Base-by-base conservation (phyloP, 805 yeast genomes). In the Zygosaccharomyces lentus region DNA sequence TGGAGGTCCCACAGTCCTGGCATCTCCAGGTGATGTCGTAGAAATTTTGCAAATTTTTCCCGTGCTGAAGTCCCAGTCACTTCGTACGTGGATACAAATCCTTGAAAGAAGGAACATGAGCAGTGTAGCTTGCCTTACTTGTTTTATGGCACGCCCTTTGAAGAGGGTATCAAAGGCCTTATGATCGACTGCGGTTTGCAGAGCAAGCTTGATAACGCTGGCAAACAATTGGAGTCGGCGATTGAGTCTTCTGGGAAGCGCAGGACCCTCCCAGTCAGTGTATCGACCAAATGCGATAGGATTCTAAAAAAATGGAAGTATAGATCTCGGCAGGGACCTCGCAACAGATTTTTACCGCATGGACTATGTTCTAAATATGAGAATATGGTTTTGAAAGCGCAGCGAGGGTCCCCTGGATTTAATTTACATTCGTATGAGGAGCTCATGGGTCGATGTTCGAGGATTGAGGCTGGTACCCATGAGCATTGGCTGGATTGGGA, bases 281-380 rank as follows among this genome's bases (percentile, higher is more conserved):
- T 15, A 3, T 15, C 6, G 17, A 29, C 36, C 32, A 40, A 32
- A 15, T 10, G 37, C 29, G 13, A 37, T 31, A 19, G 43, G 17
- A 31, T 50, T 30, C 39, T 52, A 13, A 44, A 44, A 36, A 46
- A 47, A 34, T 50, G 54, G 53, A 52, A 49, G 31, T 50, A 48
- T 41, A 49, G 41, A 42, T 34, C 50, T n/a, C 45, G 48, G 12
- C 13, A 27, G 13, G 17, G 41, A 7, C 19, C 31, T 23, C 15
- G 41, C 21, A 51, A 47, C 16, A 26, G 37, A 24, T 44, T 51
- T 27, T 34, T 55, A 34, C 46, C 49, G 13, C 48, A 45, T 29
- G 47, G 29, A 3, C 26, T 21, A 23, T 24, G 35, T 17, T 30
- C 46, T 13, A 39, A 45, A n/a, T 51, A 48, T 24, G 52, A 46